Evolutionary conservation across 345 rosid species (phyloP).

Genomic region (Populus euphratica): DNA sequence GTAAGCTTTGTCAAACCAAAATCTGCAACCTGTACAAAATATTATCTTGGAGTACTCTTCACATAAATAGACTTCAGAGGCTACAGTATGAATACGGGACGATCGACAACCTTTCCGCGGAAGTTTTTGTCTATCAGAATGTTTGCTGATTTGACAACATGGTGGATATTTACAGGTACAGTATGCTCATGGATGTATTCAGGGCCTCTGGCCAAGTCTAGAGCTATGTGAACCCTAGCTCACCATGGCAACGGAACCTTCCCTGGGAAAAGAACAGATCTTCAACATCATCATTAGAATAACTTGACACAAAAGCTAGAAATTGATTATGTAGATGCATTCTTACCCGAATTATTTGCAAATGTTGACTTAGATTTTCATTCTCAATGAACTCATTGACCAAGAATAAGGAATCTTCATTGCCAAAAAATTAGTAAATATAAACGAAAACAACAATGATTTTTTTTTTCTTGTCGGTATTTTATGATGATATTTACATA

Average conservation of each 20-base stretch:
- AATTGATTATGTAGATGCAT: not conserved
- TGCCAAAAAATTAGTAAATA: no score
- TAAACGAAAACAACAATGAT: fast-evolving
- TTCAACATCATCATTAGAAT: not conserved
- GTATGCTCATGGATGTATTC: constrained; percentile 97
- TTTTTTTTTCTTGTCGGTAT: no score
- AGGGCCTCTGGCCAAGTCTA: constrained; percentile 95
- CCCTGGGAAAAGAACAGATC: constrained; percentile 37
- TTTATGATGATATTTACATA: no score
- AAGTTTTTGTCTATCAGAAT: constrained; percentile 83
- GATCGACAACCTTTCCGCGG: constrained; percentile 62
- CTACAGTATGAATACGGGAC: not conserved
- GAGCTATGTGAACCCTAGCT: constrained; percentile 82
- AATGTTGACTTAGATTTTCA: constrained; percentile 86
- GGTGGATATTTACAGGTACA: constrained; percentile 88
- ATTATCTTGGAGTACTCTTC: constrained; percentile 1
- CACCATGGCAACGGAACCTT: constrained; percentile 76
- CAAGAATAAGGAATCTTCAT: constrained; percentile 69
- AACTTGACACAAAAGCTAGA: no score
- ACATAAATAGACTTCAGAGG: not conserved
- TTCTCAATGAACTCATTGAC: constrained; percentile 84
- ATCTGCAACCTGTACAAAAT: constrained; percentile 73
- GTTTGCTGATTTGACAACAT: constrained; percentile 90
- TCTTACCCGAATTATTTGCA: constrained; percentile 67
- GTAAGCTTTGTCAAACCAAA: constrained; percentile 87